phyloP scores from a whole-genome alignment of 2,329 filamentous ascomycete genomes.

The Verticillium zaregamsianum region DNA sequence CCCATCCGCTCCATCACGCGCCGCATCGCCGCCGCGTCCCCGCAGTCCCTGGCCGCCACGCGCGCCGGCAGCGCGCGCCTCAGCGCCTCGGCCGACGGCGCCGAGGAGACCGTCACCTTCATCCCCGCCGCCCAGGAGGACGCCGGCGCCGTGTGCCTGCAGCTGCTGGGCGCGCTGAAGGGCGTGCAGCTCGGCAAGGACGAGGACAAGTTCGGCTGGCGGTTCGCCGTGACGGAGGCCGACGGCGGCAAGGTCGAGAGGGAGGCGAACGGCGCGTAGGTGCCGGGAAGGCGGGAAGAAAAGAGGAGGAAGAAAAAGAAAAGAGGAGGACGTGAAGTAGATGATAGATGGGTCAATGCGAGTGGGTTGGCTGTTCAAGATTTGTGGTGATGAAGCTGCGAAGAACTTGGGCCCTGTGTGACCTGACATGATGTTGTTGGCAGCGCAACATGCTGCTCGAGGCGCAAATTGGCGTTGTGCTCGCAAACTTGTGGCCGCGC shows the following conservation, averaged over 20 bases:
- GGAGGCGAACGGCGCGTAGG: constrained; percentile 13
- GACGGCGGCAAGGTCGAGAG: constrained; percentile 37
- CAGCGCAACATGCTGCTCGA: no score
- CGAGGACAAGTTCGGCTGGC: constrained; percentile 75
- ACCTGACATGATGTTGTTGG: no score
- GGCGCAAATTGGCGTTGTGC: no score
- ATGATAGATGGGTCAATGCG: background rate
- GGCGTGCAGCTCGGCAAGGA: constrained; percentile 81
- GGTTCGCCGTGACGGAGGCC: constrained; percentile 38
- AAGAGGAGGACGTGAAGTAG: background rate
- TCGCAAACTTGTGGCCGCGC: no score
- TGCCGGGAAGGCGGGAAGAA: background rate
- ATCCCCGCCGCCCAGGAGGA: constrained; percentile 56
- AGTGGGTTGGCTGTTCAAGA: no score
- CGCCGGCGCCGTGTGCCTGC: constrained; percentile 67
- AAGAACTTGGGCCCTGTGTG: no score
- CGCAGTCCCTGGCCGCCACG: constrained; percentile 35
- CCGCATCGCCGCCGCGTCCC: constrained; percentile 33
- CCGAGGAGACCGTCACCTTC: constrained; percentile 51
- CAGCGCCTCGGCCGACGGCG: constrained; percentile 26
- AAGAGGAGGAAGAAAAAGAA: background rate
- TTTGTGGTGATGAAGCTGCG: no score
- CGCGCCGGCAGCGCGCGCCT: constrained; percentile 31
- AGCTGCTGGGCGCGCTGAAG: constrained; percentile 72
- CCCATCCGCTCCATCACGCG: constrained; percentile 89